phyloP scores from a whole-genome alignment of 2,329 filamentous ascomycete genomes.

The Mycogone perniciosa region DNA sequence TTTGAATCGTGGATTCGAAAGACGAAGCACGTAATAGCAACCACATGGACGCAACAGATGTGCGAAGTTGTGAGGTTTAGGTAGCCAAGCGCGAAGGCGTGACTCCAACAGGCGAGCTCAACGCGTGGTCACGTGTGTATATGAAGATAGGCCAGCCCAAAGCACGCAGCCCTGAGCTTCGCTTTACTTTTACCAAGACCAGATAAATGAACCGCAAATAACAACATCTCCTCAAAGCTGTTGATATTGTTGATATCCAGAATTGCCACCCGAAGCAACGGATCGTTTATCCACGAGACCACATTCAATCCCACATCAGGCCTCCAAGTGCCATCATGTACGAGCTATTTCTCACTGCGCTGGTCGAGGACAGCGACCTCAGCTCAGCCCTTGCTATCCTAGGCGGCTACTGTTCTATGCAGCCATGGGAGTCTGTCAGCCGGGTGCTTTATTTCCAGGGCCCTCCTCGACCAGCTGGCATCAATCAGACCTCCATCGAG shows the following conservation, averaged over 20 bases:
- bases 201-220: too few species aligned
- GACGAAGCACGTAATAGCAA: not conserved
- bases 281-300: too few species aligned
- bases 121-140: conserved; percentile 29
- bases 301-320: not conserved
- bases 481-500: conserved; percentile 34
- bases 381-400: conserved; percentile 46
- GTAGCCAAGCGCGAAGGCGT: not conserved
- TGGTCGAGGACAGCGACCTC: conserved; percentile 45
- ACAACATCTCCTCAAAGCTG: too few species aligned
- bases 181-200: not conserved
- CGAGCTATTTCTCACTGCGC: conserved; percentile 52
- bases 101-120: conserved; percentile 6
- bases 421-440: conserved; percentile 41
- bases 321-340: conserved; percentile 37
- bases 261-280: too few species aligned
- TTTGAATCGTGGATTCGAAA: not conserved
- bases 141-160: not conserved
- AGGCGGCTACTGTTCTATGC: conserved; percentile 52
- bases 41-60: not conserved
- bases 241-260: too few species aligned
- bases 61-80: not conserved
- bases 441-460: conserved; percentile 51
- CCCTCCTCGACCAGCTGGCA: conserved; percentile 37
- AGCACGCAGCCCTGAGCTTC: not conserved